Conservation (phyloP, 2,329 filamentous ascomycete species). For the Pyrenochaeta sp. region DNA sequence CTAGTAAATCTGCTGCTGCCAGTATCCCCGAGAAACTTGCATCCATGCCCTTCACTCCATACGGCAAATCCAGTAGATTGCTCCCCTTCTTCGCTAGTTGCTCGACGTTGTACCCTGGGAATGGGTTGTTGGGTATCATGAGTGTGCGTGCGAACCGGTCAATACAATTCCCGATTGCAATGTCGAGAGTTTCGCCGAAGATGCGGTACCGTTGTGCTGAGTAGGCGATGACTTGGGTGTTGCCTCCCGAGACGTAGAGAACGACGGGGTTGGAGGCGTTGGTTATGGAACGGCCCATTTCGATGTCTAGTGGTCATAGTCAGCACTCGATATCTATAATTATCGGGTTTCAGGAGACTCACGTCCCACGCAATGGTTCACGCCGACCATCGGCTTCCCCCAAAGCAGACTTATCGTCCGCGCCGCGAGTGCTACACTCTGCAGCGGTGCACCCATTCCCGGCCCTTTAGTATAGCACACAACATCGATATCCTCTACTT, state of each 20-base stretch:
- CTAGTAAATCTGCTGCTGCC: constrained; percentile 80
- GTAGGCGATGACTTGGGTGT: constrained; percentile 98
- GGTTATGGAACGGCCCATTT: constrained; percentile 96
- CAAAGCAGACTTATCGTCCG: constrained; percentile 83
- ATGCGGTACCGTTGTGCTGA: constrained; percentile 94
- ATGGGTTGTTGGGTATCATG: constrained; percentile 91
- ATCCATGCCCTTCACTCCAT: constrained; percentile 98
- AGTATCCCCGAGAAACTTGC: constrained; percentile 95
- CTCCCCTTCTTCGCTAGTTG: constrained; percentile 80
- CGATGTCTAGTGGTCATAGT: constrained; percentile 71
- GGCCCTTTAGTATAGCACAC: constrained; percentile 96
- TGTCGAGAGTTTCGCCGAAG: constrained; percentile 96
- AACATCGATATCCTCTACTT: constrained; percentile 74
- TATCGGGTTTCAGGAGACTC: constrained; percentile 31
- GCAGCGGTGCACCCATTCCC: constrained; percentile 93
- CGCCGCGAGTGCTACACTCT: constrained; percentile 84
- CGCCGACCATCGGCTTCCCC: constrained; percentile 86
- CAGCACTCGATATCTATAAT: not conserved
- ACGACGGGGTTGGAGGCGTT: constrained; percentile 91
- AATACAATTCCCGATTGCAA: constrained; percentile 96
- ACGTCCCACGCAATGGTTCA: constrained; percentile 96
- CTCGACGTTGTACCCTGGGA: constrained; percentile 97
- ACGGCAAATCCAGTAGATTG: constrained; percentile 84
- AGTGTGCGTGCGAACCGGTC: constrained; percentile 94
- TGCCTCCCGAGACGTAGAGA: constrained; percentile 92